phyloP scores from a whole-genome alignment of 2,329 filamentous ascomycete species.

The Sporothrix schenckii region DNA sequence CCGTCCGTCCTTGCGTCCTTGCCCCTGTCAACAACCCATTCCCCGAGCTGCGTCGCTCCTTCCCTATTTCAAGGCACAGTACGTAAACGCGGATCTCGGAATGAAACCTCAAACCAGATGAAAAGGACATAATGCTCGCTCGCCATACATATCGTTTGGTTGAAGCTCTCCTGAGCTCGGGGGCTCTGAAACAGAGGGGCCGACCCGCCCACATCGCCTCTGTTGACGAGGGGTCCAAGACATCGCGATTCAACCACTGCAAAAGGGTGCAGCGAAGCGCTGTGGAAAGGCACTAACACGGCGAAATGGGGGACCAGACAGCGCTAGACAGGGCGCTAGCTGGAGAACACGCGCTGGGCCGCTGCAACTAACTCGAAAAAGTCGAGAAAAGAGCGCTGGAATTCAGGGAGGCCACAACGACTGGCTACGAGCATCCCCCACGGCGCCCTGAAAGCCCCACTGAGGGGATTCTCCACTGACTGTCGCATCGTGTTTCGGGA shows the following conservation, averaged over 20 bases:
- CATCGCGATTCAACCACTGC: not conserved
- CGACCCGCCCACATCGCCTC: conserved; percentile 12
- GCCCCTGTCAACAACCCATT: conserved; percentile 2
- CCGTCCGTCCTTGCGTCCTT: not conserved
- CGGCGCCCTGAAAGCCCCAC: conserved; percentile 9
- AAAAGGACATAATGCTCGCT: not conserved
- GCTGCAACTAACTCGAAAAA: conserved; percentile 2
- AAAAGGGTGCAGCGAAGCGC: conserved; percentile 2
- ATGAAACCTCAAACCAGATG: not conserved
- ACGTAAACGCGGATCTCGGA: conserved; percentile 19
- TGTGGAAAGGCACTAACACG: conserved; percentile 9
- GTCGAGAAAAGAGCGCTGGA: not conserved
- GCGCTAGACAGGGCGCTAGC: conserved; percentile 2
- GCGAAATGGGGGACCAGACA: not conserved
- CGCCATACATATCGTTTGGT: not conserved
- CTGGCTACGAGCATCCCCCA: conserved; percentile 4
- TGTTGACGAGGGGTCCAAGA: not conserved
- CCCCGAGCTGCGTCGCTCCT: not conserved
- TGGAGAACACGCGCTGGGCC: conserved; percentile 12
- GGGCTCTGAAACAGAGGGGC: conserved; percentile 17
- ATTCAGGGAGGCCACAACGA: not conserved
- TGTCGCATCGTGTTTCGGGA: conserved; percentile 20
- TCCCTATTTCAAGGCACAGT: not conserved
- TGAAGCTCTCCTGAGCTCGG: not conserved
- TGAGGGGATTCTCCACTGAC: not conserved